A percentile compares a stretch with the other conserved stretches of the same genome.
Evolutionary conservation across 2,329 filamentous ascomycete genomes (phyloP).

Genomic region (Sphaerulina populicola): DNA sequence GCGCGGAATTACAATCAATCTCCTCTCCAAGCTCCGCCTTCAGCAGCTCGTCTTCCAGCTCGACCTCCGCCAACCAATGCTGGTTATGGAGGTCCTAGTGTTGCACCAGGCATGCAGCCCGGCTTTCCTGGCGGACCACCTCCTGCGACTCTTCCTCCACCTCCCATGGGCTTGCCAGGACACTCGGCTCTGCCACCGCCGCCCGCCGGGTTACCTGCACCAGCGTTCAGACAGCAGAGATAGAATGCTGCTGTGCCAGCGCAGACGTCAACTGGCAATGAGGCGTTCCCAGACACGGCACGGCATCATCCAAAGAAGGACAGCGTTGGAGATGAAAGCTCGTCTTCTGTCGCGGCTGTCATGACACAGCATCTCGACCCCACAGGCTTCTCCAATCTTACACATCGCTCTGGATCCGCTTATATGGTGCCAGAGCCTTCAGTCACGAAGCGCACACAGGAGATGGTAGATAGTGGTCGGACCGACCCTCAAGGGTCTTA

Average conservation of each 20-base stretch:
- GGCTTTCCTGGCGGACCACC: conserved; percentile 35
- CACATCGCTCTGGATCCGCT: not conserved
- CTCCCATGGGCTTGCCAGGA: conserved; percentile 21
- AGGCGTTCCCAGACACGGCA: not conserved
- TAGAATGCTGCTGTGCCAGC: conserved; percentile 4
- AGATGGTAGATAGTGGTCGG: not conserved
- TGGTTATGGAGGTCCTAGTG: conserved; percentile 59
- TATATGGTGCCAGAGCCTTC: not conserved
- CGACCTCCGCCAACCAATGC: conserved; percentile 61
- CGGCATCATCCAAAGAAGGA: not conserved
- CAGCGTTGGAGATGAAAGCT: not conserved
- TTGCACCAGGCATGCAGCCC: conserved; percentile 35
- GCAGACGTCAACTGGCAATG: not conserved
- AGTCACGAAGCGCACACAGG: not conserved
- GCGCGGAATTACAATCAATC: conserved; percentile 29
- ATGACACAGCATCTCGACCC: not conserved
- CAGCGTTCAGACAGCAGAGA: conserved; percentile 7
- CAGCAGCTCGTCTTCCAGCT: conserved; percentile 54
- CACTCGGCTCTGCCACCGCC: conserved; percentile 38
- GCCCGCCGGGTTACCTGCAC: conserved; percentile 40
- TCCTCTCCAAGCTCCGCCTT: conserved; percentile 52
- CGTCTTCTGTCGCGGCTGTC: not conserved
- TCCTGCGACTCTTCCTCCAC: conserved; percentile 38
- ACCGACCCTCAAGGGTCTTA: not conserved
- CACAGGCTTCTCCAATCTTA: not conserved